Evolutionary conservation across 2,329 filamentous ascomycete species (phyloP).

Genomic region (Ustulina deusta): DNA sequence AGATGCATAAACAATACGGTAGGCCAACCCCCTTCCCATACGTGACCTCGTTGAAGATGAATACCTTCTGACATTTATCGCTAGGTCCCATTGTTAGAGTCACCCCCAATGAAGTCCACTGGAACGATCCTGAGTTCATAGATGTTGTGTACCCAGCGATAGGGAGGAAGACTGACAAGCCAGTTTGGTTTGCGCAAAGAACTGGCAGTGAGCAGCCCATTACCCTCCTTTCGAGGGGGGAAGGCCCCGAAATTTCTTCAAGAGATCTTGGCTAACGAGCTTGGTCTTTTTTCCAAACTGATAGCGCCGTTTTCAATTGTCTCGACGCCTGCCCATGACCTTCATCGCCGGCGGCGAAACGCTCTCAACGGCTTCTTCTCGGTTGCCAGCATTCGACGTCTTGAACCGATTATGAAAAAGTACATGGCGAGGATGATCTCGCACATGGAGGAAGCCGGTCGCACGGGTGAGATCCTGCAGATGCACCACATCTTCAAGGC

Average conservation of each 20-base stretch:
- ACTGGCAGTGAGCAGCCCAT: too few relatives aligned
- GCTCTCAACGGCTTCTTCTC: constrained; percentile 28
- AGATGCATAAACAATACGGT: constrained; percentile 39
- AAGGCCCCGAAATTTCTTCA: too few relatives aligned
- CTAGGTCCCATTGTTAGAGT: constrained; percentile 30
- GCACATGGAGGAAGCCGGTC: not conserved
- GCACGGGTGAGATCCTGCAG: not conserved
- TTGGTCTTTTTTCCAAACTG: too few relatives aligned
- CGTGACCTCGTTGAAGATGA: too few relatives aligned
- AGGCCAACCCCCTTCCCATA: too few relatives aligned
- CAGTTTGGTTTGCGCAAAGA: not conserved
- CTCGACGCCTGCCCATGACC: constrained; percentile 18
- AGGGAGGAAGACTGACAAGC: constrained; percentile 31
- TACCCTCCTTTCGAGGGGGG: too few relatives aligned
- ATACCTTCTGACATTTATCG: too few relatives aligned
- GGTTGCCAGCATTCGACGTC: constrained; percentile 4
- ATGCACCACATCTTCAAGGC: constrained; percentile 44
- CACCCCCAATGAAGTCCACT: constrained; percentile 29
- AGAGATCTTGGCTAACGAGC: too few relatives aligned
- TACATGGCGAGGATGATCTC: not conserved
- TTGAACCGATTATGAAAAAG: constrained; percentile 34
- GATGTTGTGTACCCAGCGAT: constrained; percentile 4
- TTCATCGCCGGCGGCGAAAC: constrained; percentile 21
- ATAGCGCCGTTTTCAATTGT: constrained; percentile 15
- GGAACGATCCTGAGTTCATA: constrained; percentile 24